These are phyloP conservation scores for Picochlorum costavermella DNA, from an alignment of 139 green algal genomes.

Conservation along the genomic window DNA sequence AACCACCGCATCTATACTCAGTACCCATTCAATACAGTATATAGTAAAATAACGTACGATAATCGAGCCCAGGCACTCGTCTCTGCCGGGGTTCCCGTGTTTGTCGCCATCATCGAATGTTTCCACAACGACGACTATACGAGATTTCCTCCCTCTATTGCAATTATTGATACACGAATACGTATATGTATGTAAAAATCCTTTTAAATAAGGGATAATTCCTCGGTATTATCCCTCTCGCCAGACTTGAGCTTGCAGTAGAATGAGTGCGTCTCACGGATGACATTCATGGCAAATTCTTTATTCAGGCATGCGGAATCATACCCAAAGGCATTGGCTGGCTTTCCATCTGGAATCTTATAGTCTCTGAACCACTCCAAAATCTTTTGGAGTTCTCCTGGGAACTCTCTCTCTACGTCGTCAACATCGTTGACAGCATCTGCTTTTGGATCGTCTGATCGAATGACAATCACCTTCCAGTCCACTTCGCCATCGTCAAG, in stretches of 20 bases:
- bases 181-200: not conserved
- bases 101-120: not conserved
- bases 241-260: constrained; percentile 39
- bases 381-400: constrained; percentile 89
- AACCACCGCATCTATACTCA: not conserved
- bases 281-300: constrained; percentile 27
- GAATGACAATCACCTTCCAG: constrained; percentile 97
- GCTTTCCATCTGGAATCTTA: constrained; percentile 98
- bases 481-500: constrained; percentile 98
- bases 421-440: constrained; percentile 83
- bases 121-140: not conserved
- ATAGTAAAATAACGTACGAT: constrained; percentile 12
- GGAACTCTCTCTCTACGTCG: constrained; percentile 93
- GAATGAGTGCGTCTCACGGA: constrained; percentile 46
- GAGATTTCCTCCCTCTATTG: too few species aligned
- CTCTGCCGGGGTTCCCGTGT: not conserved
- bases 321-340: constrained; percentile 88
- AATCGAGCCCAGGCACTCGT: constrained; percentile 11
- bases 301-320: constrained; percentile 54
- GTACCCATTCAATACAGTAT: not conserved
- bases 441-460: constrained; percentile 85
- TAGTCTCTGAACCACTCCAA: constrained; percentile 97
- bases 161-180: too few species aligned
- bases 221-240: constrained; percentile 39
- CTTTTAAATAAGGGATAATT: constrained; percentile 32